A percentile compares a stretch with the other conserved stretches of the same genome.
Evolutionary conservation across 1,284 basidiomycete species (phyloP).

Genomic region (Pseudozyma sp.): DNA sequence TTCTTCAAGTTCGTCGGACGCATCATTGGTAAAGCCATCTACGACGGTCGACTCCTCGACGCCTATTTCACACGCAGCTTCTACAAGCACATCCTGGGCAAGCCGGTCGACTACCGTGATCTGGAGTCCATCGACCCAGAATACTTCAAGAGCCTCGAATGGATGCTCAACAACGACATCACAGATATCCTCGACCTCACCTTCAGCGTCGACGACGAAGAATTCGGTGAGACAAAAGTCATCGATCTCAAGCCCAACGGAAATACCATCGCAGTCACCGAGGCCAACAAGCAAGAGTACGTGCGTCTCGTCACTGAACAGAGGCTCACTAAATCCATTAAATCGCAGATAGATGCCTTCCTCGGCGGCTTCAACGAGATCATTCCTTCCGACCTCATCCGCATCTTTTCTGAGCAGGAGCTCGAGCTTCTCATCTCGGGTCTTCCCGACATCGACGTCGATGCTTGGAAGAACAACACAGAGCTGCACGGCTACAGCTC

Average conservation of each 20-base stretch:
- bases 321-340: conserved; percentile 89
- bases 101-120: conserved; percentile 66
- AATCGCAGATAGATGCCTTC: conserved; percentile 76
- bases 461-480: conserved; percentile 95
- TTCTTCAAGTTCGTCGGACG: conserved; percentile 99
- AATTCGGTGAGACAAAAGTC: conserved; percentile 70
- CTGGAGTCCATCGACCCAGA: conserved; percentile 71
- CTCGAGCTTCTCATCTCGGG: conserved; percentile 97
- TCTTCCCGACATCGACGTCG: conserved; percentile 97
- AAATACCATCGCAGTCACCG: conserved; percentile 68
- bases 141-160: conserved; percentile 82
- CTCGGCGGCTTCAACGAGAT: conserved; percentile 95
- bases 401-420: conserved; percentile 93
- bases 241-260: conserved; percentile 66
- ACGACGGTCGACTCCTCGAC: conserved; percentile 93
- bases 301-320: conserved; percentile 91
- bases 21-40: conserved; percentile 93
- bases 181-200: conserved; percentile 81
- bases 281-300: conserved; percentile 96
- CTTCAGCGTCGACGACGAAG: conserved; percentile 90
- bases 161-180: conserved; percentile 72
- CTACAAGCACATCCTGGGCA: conserved; percentile 68
- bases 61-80: conserved; percentile 86
- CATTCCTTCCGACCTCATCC: conserved; percentile 75
- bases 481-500: conserved; percentile 83